These are phyloP conservation scores for Brassica cretica DNA, from an alignment of 345 rosid genomes.

Conservation along the genomic window DNA sequence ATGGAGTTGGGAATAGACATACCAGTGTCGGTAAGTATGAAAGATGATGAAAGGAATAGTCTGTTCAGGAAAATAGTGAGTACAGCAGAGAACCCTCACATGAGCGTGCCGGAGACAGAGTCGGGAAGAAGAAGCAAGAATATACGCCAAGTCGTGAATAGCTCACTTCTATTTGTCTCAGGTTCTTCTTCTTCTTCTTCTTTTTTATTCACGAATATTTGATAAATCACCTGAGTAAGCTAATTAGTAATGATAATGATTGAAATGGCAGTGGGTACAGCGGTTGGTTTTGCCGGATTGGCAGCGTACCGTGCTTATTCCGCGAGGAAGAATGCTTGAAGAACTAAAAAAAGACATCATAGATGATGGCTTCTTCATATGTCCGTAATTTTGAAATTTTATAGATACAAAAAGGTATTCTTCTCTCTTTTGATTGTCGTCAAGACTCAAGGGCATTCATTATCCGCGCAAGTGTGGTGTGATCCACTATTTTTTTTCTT, in stretches of 20 bases:
- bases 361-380: not conserved
- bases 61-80: slow-evolving; percentile 54
- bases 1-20: slow-evolving; percentile 70
- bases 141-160: slow-evolving; percentile 54
- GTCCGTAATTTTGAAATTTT: not conserved
- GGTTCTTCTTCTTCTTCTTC: slow-evolving; percentile 31
- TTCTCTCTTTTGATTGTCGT: not conserved
- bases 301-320: slow-evolving; percentile 66
- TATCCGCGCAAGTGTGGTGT: not conserved
- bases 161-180: slow-evolving; percentile 72
- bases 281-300: slow-evolving; percentile 57
- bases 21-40: slow-evolving; percentile 57
- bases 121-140: slow-evolving; percentile 60
- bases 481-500: not conserved
- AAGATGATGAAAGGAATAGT: slow-evolving; percentile 50
- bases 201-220: not conserved
- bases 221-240: not conserved
- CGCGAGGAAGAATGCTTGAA: slow-evolving; percentile 58
- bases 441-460: not conserved
- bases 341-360: not conserved
- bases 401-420: not conserved
- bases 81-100: slow-evolving; percentile 69
- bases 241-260: not conserved
- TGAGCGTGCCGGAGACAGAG: slow-evolving; percentile 75
- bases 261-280: slow-evolving; percentile 58